phyloP scores from a whole-genome alignment of 345 rosid genomes.

The Leavenworthia alabamica region DNA sequence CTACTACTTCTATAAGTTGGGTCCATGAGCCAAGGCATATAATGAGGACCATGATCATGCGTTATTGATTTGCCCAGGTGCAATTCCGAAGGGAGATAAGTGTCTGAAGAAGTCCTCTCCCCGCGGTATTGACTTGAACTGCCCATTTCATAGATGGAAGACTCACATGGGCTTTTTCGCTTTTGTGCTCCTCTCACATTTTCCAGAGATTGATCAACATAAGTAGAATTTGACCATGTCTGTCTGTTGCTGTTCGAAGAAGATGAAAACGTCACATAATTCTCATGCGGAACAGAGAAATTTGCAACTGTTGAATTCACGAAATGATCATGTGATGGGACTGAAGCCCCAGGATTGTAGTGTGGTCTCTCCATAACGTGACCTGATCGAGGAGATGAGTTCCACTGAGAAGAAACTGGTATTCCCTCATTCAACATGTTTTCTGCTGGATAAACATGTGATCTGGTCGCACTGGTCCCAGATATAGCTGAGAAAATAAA shows the following conservation, averaged over 20 bases:
- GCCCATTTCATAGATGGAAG: constrained; percentile 63
- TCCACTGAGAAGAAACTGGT: constrained; percentile 59
- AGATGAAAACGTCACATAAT: constrained; percentile 45
- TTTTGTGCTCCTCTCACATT: constrained; percentile 60
- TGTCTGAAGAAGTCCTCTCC: constrained; percentile 61
- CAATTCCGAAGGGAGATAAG: constrained; percentile 42
- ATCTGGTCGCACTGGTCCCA: constrained; percentile 40
- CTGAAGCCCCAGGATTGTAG: constrained; percentile 48
- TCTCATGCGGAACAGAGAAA: constrained; percentile 45
- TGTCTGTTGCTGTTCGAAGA: constrained; percentile 58
- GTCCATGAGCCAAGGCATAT: constrained; percentile 42
- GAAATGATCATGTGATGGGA: constrained; percentile 46
- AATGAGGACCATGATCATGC: constrained; percentile 40
- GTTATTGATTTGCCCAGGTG: constrained; percentile 45
- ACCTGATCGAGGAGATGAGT: constrained; percentile 42
- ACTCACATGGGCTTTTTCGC: constrained; percentile 63
- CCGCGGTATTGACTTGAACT: constrained; percentile 55
- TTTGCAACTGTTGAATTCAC: constrained; percentile 37
- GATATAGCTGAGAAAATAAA: constrained; percentile 42
- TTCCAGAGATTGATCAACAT: constrained; percentile 48
- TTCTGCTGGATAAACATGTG: constrained; percentile 50
- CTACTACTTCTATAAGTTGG: constrained; percentile 42
- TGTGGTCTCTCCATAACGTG: constrained; percentile 45
- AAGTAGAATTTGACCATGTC: constrained; percentile 44
- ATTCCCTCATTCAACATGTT: constrained; percentile 41